Evolutionary conservation across 768 basidiomycete genomes (phyloP).

Genomic region (Termitomyces sp.): DNA sequence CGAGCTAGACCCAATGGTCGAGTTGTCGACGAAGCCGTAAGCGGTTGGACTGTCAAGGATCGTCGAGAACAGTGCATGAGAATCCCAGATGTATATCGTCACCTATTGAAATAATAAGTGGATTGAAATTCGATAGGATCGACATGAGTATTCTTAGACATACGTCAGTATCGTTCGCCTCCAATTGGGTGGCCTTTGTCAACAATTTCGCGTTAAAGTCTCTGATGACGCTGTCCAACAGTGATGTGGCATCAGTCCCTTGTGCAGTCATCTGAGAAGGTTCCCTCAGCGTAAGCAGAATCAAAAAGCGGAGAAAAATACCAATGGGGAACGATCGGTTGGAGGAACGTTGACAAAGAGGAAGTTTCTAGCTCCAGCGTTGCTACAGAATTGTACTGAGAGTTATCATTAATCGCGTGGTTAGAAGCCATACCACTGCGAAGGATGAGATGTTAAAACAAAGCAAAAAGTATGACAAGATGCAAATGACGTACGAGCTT

Average conservation of each 20-base stretch:
- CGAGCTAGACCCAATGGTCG: constrained; percentile 35
- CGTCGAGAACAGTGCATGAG: constrained; percentile 41
- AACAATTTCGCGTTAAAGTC: too few relatives aligned
- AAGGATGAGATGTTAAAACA: not conserved
- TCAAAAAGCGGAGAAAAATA: too few relatives aligned
- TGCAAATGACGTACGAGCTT: constrained; percentile 32
- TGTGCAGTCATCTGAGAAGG: not conserved
- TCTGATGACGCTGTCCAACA: not conserved
- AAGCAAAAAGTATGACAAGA: not conserved
- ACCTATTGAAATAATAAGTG: constrained; percentile 26
- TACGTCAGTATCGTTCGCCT: too few relatives aligned
- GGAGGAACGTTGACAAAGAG: not conserved
- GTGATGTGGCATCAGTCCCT: not conserved
- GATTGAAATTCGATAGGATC: not conserved
- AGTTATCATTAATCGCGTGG: not conserved
- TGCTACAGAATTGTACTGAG: not conserved
- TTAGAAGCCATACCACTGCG: not conserved
- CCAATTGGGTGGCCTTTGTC: not conserved
- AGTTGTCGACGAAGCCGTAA: constrained; percentile 52
- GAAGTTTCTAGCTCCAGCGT: not conserved
- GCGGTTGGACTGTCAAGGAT: constrained; percentile 7
- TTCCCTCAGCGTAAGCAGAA: not conserved
- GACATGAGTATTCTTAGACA: not conserved
- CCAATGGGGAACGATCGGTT: not conserved
- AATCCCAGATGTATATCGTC: constrained; percentile 45